Conservation (phyloP, 2,329 filamentous ascomycete species). For the Mycocentrospora acerina region DNA sequence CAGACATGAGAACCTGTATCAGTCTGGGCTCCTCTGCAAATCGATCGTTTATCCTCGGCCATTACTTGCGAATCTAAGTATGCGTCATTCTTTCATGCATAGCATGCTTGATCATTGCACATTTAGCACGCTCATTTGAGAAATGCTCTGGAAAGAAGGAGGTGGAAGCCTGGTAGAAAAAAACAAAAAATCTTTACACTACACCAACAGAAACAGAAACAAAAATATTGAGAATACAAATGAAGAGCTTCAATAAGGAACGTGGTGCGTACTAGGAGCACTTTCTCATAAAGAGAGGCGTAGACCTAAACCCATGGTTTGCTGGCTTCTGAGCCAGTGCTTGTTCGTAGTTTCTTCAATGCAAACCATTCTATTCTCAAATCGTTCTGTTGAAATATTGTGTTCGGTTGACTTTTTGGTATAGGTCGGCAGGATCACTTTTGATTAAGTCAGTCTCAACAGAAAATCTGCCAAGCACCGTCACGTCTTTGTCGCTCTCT, state of each 20-base stretch:
- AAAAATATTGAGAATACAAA: conserved; percentile 20
- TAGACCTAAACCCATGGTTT: conserved; percentile 1
- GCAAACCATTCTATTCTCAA: conserved; percentile 6
- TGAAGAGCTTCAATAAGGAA: conserved; percentile 8
- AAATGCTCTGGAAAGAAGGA: not conserved
- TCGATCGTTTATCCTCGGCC: conserved; percentile 2
- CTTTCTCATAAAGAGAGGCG: conserved; percentile 1
- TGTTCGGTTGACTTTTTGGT: no score
- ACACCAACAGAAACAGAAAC: conserved; percentile 13
- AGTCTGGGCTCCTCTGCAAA: conserved; percentile 22
- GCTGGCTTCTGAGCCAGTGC: not conserved
- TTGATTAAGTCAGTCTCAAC: no score
- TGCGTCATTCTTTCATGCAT: no score
- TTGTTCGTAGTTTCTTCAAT: conserved; percentile 11
- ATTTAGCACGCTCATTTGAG: no score
- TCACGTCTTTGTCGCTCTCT: no score
- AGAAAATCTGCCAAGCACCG: no score
- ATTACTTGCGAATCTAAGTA: no score
- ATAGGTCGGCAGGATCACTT: no score
- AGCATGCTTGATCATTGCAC: not conserved
- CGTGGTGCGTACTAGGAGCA: conserved; percentile 1
- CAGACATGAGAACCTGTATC: conserved; percentile 23
- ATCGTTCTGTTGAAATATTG: not conserved
- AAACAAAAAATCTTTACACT: conserved; percentile 10
- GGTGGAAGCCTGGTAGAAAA: conserved; percentile 20